Percentiles rank a stretch among this genome's conserved stretches.
Evolutionary conservation across 768 basidiomycete genomes (phyloP).

Genomic region (Boletellus sp.): DNA sequence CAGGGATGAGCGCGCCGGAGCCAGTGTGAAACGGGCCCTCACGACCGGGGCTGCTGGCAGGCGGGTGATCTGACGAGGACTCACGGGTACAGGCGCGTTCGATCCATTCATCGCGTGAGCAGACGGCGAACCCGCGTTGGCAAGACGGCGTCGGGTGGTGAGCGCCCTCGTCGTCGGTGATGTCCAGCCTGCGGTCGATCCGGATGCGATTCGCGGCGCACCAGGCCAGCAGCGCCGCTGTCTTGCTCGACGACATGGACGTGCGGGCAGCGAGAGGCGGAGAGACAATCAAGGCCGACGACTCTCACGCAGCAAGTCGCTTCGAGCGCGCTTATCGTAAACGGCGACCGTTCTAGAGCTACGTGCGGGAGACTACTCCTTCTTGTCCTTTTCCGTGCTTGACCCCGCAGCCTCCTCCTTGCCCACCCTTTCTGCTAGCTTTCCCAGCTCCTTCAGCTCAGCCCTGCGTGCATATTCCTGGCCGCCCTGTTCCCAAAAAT

Average conservation of each 20-base stretch:
- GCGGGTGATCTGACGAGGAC: constrained; percentile 3
- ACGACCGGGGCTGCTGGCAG: too few species aligned
- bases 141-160: background rate
- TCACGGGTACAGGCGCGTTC: constrained; percentile 25
- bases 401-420: constrained; percentile 20
- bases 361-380: constrained; percentile 18
- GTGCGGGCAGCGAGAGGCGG: background rate
- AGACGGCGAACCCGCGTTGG: constrained; percentile 21
- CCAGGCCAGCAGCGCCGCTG: constrained; percentile 41
- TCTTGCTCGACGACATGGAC: constrained; percentile 20
- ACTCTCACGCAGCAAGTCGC: too few species aligned
- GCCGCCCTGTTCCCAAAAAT: constrained; percentile 54
- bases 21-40: background rate
- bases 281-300: background rate
- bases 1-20: constrained; percentile 7
- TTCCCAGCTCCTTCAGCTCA: constrained; percentile 45
- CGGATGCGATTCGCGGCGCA: constrained; percentile 42
- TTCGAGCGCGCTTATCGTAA: too few species aligned
- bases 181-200: constrained; percentile 44
- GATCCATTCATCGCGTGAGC: constrained; percentile 22
- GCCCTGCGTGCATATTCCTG: constrained; percentile 76
- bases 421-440: constrained; percentile 38
- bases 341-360: too few species aligned
- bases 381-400: constrained; percentile 29
- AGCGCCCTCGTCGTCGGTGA: constrained; percentile 20